These are phyloP conservation scores for Aspergillus avenaceus DNA, from an alignment of 495 filamentous ascomycete species.

Conservation along the genomic window DNA sequence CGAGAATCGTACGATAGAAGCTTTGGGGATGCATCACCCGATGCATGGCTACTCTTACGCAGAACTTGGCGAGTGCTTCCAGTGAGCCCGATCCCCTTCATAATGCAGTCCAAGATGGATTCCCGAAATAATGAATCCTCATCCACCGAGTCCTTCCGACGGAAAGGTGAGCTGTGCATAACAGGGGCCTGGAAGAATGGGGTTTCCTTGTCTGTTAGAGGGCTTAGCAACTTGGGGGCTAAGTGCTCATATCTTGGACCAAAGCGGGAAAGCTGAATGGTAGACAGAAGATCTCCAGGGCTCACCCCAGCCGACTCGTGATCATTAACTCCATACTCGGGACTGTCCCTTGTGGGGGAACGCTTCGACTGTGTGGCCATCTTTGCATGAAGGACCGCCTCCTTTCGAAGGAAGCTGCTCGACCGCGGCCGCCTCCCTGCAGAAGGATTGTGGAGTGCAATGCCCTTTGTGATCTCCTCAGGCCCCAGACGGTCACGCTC, in stretches of 20 bases:
- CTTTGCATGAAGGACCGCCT: conserved; percentile 69
- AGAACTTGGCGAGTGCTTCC: conserved; percentile 54
- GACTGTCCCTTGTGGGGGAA: conserved; percentile 15
- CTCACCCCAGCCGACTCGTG: conserved; percentile 45
- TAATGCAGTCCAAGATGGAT: conserved; percentile 90
- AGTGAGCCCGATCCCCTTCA: conserved; percentile 86
- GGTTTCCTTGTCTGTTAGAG: conserved; percentile 54
- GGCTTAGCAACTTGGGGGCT: conserved; percentile 40
- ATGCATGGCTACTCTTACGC: conserved; percentile 57
- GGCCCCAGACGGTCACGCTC: conserved; percentile 80
- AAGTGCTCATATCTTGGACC: conserved; percentile 36
- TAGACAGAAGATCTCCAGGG: conserved; percentile 76
- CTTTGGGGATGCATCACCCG: conserved; percentile 78
- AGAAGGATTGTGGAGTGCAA: conserved; percentile 85
- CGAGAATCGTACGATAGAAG: conserved; percentile 82
- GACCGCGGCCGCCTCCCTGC: conserved; percentile 64
- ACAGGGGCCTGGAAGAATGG: conserved; percentile 51
- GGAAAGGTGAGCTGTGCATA: conserved; percentile 45
- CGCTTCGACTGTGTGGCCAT: conserved; percentile 23
- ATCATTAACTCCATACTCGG: conserved; percentile 15
- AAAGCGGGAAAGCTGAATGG: conserved; percentile 68
- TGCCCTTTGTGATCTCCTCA: conserved; percentile 87
- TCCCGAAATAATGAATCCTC: conserved; percentile 86
- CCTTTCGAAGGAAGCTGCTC: conserved; percentile 72
- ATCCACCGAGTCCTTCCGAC: conserved; percentile 71